phyloP scores from a whole-genome alignment of 139 green algal genomes.

The Coccomyxa sp. region DNA sequence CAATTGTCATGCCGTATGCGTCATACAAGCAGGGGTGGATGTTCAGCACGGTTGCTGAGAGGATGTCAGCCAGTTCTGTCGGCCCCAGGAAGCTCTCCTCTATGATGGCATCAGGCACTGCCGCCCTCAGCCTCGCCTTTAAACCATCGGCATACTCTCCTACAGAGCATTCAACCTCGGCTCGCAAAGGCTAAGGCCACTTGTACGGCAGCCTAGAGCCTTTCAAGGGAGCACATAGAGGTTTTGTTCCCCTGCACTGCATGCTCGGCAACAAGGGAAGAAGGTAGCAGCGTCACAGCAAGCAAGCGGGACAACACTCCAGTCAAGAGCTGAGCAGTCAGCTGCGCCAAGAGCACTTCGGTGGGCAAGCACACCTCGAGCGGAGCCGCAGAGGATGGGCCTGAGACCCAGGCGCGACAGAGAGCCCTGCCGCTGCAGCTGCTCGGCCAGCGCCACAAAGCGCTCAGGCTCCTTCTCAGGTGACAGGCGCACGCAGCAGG shows the following conservation, averaged over 20 bases:
- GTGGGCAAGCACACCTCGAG: slow-evolving; percentile 4
- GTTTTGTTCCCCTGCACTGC: background rate
- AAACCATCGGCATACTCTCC: slow-evolving; percentile 53
- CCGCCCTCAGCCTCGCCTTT: slow-evolving; percentile 34
- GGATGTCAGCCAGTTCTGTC: slow-evolving; percentile 54
- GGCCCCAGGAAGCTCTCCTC: slow-evolving; percentile 61
- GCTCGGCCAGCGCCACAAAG: slow-evolving; percentile 46
- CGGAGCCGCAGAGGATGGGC: slow-evolving; percentile 49
- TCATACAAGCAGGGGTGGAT: slow-evolving; percentile 70
- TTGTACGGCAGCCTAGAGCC: too few relatives aligned
- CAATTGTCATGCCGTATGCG: slow-evolving; percentile 84
- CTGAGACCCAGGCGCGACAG: slow-evolving; percentile 5
- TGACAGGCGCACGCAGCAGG: slow-evolving; percentile 70
- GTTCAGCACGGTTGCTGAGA: slow-evolving; percentile 66
- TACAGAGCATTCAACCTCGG: too few relatives aligned
- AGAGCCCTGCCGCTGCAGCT: background rate
- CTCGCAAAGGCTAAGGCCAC: too few relatives aligned
- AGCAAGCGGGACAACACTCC: too few relatives aligned
- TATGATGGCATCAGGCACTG: slow-evolving; percentile 37
- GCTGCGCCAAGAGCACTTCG: background rate
- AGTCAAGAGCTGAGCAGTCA: background rate
- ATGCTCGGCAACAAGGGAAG: too few relatives aligned
- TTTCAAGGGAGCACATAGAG: too few relatives aligned
- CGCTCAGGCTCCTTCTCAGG: slow-evolving; percentile 77
- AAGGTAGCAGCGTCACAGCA: too few relatives aligned